These are phyloP conservation scores for Spergularia marina DNA, from an alignment of 148 eudicot species.

Conservation along the genomic window DNA sequence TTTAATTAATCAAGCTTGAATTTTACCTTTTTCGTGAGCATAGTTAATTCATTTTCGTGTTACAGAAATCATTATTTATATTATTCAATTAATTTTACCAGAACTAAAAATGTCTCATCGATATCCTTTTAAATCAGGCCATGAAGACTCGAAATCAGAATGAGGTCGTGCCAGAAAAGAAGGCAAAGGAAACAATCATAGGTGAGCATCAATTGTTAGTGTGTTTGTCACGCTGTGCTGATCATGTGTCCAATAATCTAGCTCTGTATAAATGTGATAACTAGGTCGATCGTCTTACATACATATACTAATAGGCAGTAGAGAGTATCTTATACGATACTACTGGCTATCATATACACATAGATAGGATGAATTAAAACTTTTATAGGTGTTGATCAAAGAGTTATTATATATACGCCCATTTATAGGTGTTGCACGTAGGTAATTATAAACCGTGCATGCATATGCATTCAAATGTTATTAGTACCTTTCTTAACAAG, in stretches of 20 bases:
- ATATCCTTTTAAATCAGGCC: not conserved
- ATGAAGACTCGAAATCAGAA: not conserved
- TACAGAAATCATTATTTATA: no score
- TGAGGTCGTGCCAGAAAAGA: not conserved
- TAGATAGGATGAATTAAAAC: no score
- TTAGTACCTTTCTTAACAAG: not conserved
- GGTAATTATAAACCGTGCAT: not conserved
- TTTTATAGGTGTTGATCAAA: no score
- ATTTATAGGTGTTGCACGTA: no score
- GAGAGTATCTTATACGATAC: no score
- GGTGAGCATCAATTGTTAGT: not conserved
- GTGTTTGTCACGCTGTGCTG: not conserved
- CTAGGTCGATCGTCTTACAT: not conserved
- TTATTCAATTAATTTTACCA: no score
- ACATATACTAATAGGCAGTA: not conserved
- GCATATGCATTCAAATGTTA: not conserved
- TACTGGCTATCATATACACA: no score
- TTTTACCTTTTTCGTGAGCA: no score
- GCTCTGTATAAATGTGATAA: not conserved
- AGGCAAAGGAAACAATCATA: slow-evolving; percentile 7
- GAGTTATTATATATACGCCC: no score
- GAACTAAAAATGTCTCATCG: not conserved
- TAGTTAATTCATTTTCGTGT: no score
- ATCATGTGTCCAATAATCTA: not conserved
- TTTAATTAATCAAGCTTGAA: no score